Evolutionary conservation across 2,329 filamentous ascomycete species (phyloP).

Genomic region (Leptographium flavum): DNA sequence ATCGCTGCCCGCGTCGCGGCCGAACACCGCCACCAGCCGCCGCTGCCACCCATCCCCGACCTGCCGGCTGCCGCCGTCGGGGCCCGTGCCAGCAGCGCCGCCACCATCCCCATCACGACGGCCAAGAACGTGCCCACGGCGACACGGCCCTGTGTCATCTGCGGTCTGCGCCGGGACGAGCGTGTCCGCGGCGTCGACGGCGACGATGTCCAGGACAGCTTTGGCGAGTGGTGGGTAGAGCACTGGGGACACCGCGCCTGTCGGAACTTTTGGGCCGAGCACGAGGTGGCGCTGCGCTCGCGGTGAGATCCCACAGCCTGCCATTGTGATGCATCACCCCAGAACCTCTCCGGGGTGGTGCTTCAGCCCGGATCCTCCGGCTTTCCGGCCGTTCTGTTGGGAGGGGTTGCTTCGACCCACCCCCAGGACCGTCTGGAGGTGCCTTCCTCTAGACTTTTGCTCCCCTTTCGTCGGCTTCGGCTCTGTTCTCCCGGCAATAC

Average conservation of each 20-base stretch:
- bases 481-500: no score
- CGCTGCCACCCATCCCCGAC: slow-evolving; percentile 49
- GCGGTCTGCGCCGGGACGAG: slow-evolving; percentile 79
- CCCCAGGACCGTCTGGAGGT: no score
- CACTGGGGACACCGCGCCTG: slow-evolving; percentile 74
- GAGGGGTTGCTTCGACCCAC: no score
- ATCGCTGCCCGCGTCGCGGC: slow-evolving; percentile 12
- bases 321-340: no score
- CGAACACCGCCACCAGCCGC: slow-evolving; percentile 11
- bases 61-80: slow-evolving; percentile 34
- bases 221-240: slow-evolving; percentile 94
- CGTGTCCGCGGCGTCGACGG: slow-evolving; percentile 58
- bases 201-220: slow-evolving; percentile 68
- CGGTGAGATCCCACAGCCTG: slow-evolving; percentile 4
- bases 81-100: slow-evolving; percentile 11
- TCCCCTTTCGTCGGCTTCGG: no score
- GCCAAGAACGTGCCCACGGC: slow-evolving; percentile 63
- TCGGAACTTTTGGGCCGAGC: slow-evolving; percentile 70
- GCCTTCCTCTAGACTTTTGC: no score
- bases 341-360: no score
- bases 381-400: no score
- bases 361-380: no score
- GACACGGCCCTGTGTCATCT: slow-evolving; percentile 65
- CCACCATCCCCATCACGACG: slow-evolving; percentile 49
- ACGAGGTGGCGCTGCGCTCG: slow-evolving; percentile 50